A percentile compares a stretch with the other conserved stretches of the same genome.
phyloP scores from a whole-genome alignment of 106 monocot genomes.

The Allium cepa region DNA sequence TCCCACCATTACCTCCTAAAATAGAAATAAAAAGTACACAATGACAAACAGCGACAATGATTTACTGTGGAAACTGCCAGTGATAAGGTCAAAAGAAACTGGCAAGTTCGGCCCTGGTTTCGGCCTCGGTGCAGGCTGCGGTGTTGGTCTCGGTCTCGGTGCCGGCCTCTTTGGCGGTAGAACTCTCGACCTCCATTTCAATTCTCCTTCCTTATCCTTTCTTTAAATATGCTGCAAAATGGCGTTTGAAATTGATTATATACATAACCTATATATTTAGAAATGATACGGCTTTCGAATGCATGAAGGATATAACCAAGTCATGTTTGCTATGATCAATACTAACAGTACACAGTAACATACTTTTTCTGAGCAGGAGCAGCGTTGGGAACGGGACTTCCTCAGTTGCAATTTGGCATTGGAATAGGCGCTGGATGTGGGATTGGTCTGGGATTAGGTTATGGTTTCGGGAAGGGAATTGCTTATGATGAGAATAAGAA shows the following conservation, averaged over 20 bases:
- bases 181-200: background rate
- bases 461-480: conserved; percentile 61
- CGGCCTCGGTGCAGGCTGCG: conserved; percentile 67
- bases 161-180: conserved; percentile 58
- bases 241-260: too few species aligned
- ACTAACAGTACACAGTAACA: too few species aligned
- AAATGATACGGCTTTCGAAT: too few species aligned
- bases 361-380: conserved; percentile 27
- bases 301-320: too few species aligned
- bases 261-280: too few species aligned
- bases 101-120: conserved; percentile 62
- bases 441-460: conserved; percentile 69
- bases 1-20: too few species aligned
- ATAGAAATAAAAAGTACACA: background rate
- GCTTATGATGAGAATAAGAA: conserved; percentile 58
- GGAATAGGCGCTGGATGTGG: conserved; percentile 76
- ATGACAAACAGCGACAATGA: conserved; percentile 20
- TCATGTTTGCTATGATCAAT: too few species aligned
- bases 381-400: conserved; percentile 56
- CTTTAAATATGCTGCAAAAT: background rate
- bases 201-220: background rate
- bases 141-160: conserved; percentile 33
- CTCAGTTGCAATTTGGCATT: conserved; percentile 50
- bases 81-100: conserved; percentile 27
- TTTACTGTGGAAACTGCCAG: conserved; percentile 51